Evolutionary conservation across 2,329 filamentous ascomycete genomes (phyloP).

Genomic region (Pseudogymnoascus verrucosus): DNA sequence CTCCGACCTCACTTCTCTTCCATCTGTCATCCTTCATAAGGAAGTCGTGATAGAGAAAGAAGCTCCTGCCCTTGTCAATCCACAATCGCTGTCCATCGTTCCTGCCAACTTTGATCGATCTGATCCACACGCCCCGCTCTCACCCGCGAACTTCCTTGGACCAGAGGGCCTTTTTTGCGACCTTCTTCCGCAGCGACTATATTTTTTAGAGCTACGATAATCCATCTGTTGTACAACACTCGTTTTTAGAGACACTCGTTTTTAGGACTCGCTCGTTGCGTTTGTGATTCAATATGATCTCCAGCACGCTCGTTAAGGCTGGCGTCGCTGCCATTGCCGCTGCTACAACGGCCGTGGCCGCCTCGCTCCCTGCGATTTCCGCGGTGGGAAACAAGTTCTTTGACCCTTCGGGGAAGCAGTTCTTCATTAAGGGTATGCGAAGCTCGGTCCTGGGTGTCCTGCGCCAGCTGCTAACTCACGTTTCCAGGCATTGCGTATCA

Average conservation of each 20-base stretch:
- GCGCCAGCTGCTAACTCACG: constrained; percentile 1
- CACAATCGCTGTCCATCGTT: background rate
- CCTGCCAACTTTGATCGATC: background rate
- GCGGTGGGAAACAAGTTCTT: constrained; percentile 77
- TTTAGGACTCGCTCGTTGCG: background rate
- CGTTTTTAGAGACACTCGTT: background rate
- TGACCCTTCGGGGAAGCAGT: constrained; percentile 69
- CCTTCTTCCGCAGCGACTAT: background rate
- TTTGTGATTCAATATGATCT: constrained; percentile 18
- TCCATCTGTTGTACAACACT: background rate
- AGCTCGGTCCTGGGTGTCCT: background rate
- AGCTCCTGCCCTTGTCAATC: background rate
- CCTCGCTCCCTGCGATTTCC: constrained; percentile 40
- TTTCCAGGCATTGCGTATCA: constrained; percentile 64
- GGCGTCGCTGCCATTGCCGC: constrained; percentile 20
- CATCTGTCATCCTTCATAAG: background rate
- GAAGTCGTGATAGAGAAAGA: background rate
- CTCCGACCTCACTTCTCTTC: background rate
- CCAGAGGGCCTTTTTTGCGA: background rate
- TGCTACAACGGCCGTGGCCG: constrained; percentile 18
- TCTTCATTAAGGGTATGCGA: constrained; percentile 67
- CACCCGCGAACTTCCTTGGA: background rate
- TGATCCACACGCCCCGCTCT: background rate
- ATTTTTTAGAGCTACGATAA: background rate
- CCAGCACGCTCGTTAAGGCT: constrained; percentile 17